A percentile compares a stretch with the other conserved stretches of the same genome.
phyloP scores from a whole-genome alignment of 179 eudicot genomes.

The Vitellaria paradoxa region DNA sequence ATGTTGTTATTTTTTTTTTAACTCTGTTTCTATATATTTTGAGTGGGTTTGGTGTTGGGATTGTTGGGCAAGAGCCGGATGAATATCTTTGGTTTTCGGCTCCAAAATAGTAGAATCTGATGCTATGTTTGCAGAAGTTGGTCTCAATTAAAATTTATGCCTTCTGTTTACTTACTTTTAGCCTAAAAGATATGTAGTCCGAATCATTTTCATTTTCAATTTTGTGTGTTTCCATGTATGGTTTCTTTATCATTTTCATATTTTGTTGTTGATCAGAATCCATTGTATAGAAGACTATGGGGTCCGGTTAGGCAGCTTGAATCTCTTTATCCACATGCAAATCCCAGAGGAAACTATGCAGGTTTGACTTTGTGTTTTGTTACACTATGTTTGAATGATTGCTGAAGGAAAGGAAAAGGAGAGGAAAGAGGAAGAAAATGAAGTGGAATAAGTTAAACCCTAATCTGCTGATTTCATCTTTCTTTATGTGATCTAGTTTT shows the following conservation, averaged over 20 bases:
- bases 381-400: too few relatives aligned
- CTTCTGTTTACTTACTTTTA: not conserved
- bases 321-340: conserved; percentile 67
- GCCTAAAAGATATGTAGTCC: too few relatives aligned
- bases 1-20: not conserved
- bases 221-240: conserved; percentile 6
- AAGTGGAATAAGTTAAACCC: too few relatives aligned
- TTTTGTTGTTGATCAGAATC: conserved; percentile 45
- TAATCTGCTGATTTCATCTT: too few relatives aligned
- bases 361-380: conserved; percentile 42
- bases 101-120: not conserved
- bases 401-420: too few relatives aligned
- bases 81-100: not conserved
- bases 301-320: conserved; percentile 76
- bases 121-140: not conserved
- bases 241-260: conserved; percentile 3
- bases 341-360: conserved; percentile 70
- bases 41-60: not conserved
- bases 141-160: not conserved
- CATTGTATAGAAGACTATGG: conserved; percentile 80
- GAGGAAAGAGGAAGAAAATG: too few relatives aligned
- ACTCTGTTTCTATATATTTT: not conserved
- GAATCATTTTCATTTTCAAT: not conserved
- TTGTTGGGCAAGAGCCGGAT: not conserved
- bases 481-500: too few relatives aligned